These are phyloP conservation scores for Nigrograna mackinnonii DNA, from an alignment of 2,329 filamentous ascomycete species.

Conservation along the genomic window DNA sequence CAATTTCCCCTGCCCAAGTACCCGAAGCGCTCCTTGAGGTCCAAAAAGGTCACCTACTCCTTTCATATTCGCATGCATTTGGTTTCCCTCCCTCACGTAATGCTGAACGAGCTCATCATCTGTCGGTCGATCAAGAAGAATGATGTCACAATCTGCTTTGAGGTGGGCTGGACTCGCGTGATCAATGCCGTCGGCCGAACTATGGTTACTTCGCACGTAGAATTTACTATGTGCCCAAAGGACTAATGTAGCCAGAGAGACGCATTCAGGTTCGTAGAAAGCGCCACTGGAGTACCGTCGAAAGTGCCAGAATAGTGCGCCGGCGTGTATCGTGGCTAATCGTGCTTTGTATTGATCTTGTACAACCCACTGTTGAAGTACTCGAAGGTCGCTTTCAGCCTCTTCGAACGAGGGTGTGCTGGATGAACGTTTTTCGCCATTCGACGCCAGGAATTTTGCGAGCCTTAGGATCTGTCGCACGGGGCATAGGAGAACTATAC, in stretches of 20 bases:
- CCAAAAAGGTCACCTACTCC: background rate
- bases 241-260: slow-evolving; percentile 51
- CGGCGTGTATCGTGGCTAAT: slow-evolving; percentile 59
- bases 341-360: slow-evolving; percentile 61
- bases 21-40: background rate
- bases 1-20: background rate
- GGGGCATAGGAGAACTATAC: slow-evolving; percentile 57
- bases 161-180: slow-evolving; percentile 2
- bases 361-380: slow-evolving; percentile 51
- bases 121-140: slow-evolving; percentile 58
- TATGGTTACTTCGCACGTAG: background rate
- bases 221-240: slow-evolving; percentile 44
- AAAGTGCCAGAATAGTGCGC: slow-evolving; percentile 57
- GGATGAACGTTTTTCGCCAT: slow-evolving; percentile 5
- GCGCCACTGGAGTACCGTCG: slow-evolving; percentile 52
- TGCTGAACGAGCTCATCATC: slow-evolving; percentile 63
- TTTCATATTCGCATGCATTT: slow-evolving; percentile 37
- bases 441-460: slow-evolving; percentile 28
- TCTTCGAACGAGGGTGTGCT: background rate
- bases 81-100: slow-evolving; percentile 55
- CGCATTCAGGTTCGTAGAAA: slow-evolving; percentile 52
- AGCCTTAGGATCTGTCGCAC: slow-evolving; percentile 51
- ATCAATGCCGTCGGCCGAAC: background rate
- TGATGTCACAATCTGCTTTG: slow-evolving; percentile 18
- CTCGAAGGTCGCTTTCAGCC: slow-evolving; percentile 17